phyloP scores from a whole-genome alignment of 768 basidiomycete species.

The Pleurotus citrinopileatus region DNA sequence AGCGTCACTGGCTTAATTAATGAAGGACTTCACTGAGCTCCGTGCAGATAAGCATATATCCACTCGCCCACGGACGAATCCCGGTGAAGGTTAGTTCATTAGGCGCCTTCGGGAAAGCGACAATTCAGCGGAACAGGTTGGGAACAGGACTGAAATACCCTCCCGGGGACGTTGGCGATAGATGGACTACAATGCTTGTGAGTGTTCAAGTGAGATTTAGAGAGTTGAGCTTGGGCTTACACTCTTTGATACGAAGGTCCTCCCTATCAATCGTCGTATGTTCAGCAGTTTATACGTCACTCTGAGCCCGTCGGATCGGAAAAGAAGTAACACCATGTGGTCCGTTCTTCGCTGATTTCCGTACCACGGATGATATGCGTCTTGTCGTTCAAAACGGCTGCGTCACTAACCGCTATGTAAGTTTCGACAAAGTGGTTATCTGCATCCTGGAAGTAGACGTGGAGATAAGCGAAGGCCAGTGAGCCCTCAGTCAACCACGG shows the following conservation, averaged over 20 bases:
- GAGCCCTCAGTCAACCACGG: neutral
- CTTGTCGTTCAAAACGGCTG: neutral
- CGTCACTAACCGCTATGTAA: neutral
- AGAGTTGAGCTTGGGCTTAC: neutral
- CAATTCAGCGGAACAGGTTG: too few relatives aligned
- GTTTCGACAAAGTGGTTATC: neutral
- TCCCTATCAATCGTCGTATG: neutral
- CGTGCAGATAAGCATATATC: too few relatives aligned
- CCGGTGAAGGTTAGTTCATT: too few relatives aligned
- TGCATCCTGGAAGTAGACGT: constrained; percentile 3
- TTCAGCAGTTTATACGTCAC: neutral
- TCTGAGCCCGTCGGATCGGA: neutral
- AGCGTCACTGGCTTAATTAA: too few relatives aligned
- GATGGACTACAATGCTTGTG: too few relatives aligned
- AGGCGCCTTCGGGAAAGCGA: too few relatives aligned
- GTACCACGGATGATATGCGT: neutral
- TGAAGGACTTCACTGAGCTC: too few relatives aligned
- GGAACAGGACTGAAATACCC: too few relatives aligned
- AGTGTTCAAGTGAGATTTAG: too few relatives aligned
- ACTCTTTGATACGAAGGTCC: neutral
- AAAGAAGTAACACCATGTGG: neutral
- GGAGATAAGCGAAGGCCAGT: neutral
- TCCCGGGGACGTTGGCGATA: too few relatives aligned
- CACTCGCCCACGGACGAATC: too few relatives aligned
- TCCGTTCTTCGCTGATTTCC: neutral